phyloP scores from a whole-genome alignment of 2,329 filamentous ascomycete species.

The Neonectria coccinea region DNA sequence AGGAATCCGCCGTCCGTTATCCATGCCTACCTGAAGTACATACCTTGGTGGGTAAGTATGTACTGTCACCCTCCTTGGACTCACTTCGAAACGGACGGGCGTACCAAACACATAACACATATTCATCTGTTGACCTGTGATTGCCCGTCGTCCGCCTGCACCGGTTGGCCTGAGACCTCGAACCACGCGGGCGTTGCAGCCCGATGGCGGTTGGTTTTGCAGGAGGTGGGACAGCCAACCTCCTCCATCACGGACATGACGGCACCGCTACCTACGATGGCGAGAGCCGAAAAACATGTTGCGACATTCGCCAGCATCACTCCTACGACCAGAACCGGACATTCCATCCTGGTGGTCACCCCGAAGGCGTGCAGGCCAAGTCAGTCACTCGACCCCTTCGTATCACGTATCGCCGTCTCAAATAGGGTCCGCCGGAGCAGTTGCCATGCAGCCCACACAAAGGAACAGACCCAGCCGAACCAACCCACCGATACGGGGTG shows the following conservation, averaged over 20 bases:
- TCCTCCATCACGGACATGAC: background rate
- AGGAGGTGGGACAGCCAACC: constrained; percentile 6
- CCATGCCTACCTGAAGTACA: background rate
- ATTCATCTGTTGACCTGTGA: constrained; percentile 3
- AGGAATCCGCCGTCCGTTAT: background rate
- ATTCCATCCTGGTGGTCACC: background rate
- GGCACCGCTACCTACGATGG: constrained; percentile 15
- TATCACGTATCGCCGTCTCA: constrained; percentile 19
- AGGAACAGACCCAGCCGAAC: background rate
- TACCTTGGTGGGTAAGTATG: background rate
- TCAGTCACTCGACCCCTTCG: constrained; percentile 7
- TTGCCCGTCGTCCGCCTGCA: constrained; percentile 1
- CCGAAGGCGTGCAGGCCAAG: constrained; percentile 10
- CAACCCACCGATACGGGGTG: constrained; percentile 17
- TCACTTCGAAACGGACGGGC: constrained; percentile 10
- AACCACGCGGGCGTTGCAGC: constrained; percentile 20
- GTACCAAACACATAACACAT: background rate
- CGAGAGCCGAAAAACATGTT: constrained; percentile 5
- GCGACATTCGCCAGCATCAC: constrained; percentile 3
- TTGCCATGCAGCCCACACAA: constrained; percentile 9
- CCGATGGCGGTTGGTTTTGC: constrained; percentile 15
- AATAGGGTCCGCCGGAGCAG: constrained; percentile 13
- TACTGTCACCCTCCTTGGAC: constrained; percentile 7
- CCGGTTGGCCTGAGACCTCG: constrained; percentile 3
- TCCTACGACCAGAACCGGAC: background rate